Evolutionary conservation across 73 alveolate genomes (phyloP).

Genomic region (Tetrahymena borealis): DNA sequence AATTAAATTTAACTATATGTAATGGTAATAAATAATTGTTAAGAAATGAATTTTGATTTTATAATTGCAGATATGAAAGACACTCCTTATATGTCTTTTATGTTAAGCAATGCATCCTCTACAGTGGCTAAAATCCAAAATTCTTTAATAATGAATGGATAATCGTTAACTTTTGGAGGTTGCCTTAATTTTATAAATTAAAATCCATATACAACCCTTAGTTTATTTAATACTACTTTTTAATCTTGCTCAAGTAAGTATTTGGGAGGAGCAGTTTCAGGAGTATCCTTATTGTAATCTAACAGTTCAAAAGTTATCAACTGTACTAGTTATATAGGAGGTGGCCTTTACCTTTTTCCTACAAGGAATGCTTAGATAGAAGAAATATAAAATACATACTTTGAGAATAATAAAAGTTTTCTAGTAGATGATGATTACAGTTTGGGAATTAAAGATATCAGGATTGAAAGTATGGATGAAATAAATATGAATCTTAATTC

Average conservation of each 20-base stretch:
- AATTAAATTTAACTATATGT: too few species aligned
- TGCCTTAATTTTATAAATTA: not conserved
- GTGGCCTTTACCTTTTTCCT: not conserved
- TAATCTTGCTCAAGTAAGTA: not conserved
- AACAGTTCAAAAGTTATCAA: not conserved
- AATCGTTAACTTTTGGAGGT: not conserved
- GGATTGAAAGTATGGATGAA: not conserved
- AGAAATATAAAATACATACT: not conserved
- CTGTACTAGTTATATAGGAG: not conserved
- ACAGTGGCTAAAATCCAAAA: too few species aligned
- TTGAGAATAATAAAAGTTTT: not conserved
- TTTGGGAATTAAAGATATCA: not conserved
- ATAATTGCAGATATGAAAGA: too few species aligned
- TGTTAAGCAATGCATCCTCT: too few species aligned
- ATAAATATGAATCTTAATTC: not conserved
- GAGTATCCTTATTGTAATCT: not conserved
- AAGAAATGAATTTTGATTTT: too few species aligned
- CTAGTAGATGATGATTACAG: not conserved
- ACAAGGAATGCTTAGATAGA: too few species aligned
- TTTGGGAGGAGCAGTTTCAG: not conserved
- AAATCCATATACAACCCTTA: too few species aligned
- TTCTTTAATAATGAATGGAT: not conserved
- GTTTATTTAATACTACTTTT: not conserved
- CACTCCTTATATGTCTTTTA: too few species aligned
- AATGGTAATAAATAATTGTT: too few species aligned